A percentile compares a stretch with the other conserved stretches of the same genome.
Conservation (phyloP, 768 basidiomycete genomes). For the Pisolithus marmoratus region DNA sequence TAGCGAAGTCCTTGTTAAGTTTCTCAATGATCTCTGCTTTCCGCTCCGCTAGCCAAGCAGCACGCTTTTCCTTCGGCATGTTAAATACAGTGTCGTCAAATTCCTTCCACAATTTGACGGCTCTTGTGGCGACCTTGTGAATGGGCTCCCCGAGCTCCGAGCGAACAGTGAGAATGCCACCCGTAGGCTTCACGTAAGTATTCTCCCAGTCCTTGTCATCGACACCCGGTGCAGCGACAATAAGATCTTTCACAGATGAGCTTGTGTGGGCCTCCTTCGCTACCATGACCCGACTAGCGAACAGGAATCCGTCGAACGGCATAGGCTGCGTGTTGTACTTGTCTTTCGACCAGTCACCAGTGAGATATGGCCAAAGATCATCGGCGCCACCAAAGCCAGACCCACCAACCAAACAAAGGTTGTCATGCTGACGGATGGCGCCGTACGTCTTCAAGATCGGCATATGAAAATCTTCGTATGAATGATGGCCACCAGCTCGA, state of each 20-base stretch:
- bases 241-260: conserved; percentile 92
- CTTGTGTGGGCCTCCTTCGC: conserved; percentile 97
- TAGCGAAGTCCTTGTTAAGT: conserved; percentile 92
- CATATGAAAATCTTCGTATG: conserved; percentile 98
- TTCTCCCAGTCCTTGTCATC: conserved; percentile 89
- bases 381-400: conserved; percentile 95
- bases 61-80: conserved; percentile 92
- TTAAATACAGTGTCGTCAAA: conserved; percentile 97
- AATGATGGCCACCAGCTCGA: conserved; percentile 97
- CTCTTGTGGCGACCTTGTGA: conserved; percentile 97
- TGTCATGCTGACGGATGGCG: conserved; percentile 81
- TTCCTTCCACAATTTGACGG: conserved; percentile 97
- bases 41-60: conserved; percentile 79
- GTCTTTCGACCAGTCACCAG: conserved; percentile 89
- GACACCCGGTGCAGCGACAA: conserved; percentile 91
- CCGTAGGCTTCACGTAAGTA: conserved; percentile 90
- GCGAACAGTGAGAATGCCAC: conserved; percentile 92
- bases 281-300: conserved; percentile 96
- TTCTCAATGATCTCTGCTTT: conserved; percentile 86
- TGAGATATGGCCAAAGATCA: conserved; percentile 95
- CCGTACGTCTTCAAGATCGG: conserved; percentile 89
- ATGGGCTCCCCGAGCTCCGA: conserved; percentile 99
- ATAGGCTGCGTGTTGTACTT: conserved; percentile 84
- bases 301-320: conserved; percentile 98
- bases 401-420: conserved; percentile 87